phyloP scores from a whole-genome alignment of 2,329 filamentous ascomycete species.

The Clarireedia hainanense region DNA sequence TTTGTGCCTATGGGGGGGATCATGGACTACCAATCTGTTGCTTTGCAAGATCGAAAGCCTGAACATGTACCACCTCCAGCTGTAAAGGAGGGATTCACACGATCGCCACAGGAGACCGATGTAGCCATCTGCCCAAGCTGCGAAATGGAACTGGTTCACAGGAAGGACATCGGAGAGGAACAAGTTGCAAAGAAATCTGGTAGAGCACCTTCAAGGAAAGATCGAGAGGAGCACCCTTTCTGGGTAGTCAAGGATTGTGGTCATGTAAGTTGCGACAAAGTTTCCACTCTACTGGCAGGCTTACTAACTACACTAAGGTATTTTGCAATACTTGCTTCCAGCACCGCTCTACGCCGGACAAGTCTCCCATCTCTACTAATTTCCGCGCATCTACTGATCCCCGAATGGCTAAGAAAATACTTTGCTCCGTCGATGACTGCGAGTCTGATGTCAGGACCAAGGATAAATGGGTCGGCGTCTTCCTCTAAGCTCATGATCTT shows the following conservation, averaged over 20 bases:
- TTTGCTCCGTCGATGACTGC: conserved; percentile 52
- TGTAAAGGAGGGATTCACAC: conserved; percentile 69
- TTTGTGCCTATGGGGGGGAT: conserved; percentile 19
- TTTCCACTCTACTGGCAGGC: neutral
- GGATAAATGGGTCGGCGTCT: conserved; percentile 54
- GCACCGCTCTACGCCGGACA: conserved; percentile 31
- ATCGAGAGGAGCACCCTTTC: conserved; percentile 68
- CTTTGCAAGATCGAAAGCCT: conserved; percentile 23
- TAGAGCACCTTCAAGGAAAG: conserved; percentile 42
- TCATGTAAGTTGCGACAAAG: conserved; percentile 57
- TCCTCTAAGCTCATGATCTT: conserved; percentile 25
- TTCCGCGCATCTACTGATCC: neutral
- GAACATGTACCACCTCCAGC: conserved; percentile 35
- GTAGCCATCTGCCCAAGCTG: conserved; percentile 81
- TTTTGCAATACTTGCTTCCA: conserved; percentile 57
- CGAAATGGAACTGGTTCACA: conserved; percentile 71
- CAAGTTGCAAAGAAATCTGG: conserved; percentile 34
- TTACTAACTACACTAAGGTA: conserved; percentile 38
- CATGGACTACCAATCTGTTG: conserved; percentile 24
- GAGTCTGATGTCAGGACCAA: conserved; percentile 45
- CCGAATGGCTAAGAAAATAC: conserved; percentile 7
- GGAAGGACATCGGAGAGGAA: conserved; percentile 33
- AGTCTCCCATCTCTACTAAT: neutral
- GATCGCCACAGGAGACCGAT: conserved; percentile 63
- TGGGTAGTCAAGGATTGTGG: conserved; percentile 89